Conservation (phyloP, 2,329 filamentous ascomycete species). For the Venturia aucupariae region DNA sequence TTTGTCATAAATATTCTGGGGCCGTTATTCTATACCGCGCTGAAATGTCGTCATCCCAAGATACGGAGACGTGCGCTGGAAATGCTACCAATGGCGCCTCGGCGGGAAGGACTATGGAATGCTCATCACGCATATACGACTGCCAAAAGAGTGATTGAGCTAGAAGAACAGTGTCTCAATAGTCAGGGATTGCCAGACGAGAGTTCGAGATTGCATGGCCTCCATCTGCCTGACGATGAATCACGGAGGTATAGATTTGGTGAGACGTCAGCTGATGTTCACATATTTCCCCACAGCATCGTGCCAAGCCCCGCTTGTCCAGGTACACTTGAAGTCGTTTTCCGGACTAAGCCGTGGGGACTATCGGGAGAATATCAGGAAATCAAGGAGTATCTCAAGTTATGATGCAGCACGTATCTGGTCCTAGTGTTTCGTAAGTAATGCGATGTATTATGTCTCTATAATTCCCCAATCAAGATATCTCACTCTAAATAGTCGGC, state of each 20-base stretch:
- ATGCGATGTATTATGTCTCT: neutral
- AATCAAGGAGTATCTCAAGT: neutral
- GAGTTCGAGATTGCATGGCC: neutral
- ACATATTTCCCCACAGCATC: neutral
- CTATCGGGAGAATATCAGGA: neutral
- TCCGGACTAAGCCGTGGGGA: constrained; percentile 6
- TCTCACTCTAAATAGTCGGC: no score
- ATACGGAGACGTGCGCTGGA: constrained; percentile 6
- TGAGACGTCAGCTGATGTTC: neutral
- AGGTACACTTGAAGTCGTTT: neutral
- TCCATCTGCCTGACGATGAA: neutral
- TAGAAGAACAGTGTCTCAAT: constrained; percentile 8
- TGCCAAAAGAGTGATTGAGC: constrained; percentile 4
- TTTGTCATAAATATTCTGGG: constrained; percentile 1
- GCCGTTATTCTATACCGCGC: constrained; percentile 9
- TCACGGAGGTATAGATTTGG: neutral
- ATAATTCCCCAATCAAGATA: neutral
- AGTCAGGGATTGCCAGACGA: neutral
- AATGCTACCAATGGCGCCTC: neutral
- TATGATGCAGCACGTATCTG: neutral
- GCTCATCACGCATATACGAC: neutral
- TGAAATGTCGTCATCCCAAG: constrained; percentile 13
- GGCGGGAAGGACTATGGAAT: constrained; percentile 9
- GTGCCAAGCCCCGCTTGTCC: neutral
- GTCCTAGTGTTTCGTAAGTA: neutral